Evolutionary conservation across 176 grass and related monocot genomes (phyloP).

Genomic region (Pharus latifolius): DNA sequence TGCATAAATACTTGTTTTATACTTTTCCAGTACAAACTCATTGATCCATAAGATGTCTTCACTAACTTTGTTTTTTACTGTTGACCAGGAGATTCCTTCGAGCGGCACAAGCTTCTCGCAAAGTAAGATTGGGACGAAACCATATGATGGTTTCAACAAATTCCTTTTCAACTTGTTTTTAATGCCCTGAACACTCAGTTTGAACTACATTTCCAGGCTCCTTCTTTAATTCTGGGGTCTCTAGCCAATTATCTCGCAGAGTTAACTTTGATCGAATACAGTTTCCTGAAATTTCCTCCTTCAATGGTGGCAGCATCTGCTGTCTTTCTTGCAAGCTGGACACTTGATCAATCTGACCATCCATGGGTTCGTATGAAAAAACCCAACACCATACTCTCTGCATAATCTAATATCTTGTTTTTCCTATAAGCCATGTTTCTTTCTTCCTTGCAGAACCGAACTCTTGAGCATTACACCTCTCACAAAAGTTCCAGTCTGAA

Average conservation of each 20-base stretch:
- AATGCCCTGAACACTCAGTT: background rate
- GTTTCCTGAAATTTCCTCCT: conserved; percentile 59
- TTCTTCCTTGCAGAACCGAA: conserved; percentile 46
- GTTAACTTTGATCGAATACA: conserved; percentile 50
- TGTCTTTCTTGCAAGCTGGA: conserved; percentile 59
- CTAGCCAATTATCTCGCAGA: conserved; percentile 66
- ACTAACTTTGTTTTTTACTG: background rate
- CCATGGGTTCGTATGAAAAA: conserved; percentile 43
- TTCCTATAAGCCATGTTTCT: background rate
- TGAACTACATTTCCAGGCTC: conserved; percentile 19
- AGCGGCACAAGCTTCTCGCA: conserved; percentile 44
- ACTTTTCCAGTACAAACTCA: background rate
- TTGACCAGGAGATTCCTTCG: conserved; percentile 64
- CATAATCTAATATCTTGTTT: background rate
- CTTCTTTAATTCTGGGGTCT: conserved; percentile 27
- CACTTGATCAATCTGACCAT: conserved; percentile 43
- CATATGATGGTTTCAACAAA: background rate
- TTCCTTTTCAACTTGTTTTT: background rate
- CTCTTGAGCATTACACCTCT: conserved; percentile 73
- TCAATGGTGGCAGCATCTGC: conserved; percentile 54
- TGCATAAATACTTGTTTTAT: no score
- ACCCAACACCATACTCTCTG: background rate
- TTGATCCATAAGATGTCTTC: background rate
- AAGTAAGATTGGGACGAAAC: conserved; percentile 32
- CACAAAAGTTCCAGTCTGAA: conserved; percentile 64